Percentiles rank a stretch among this genome's conserved stretches.
Conservation (phyloP, 345 rosid species). For the Atalantia buxifolia region DNA sequence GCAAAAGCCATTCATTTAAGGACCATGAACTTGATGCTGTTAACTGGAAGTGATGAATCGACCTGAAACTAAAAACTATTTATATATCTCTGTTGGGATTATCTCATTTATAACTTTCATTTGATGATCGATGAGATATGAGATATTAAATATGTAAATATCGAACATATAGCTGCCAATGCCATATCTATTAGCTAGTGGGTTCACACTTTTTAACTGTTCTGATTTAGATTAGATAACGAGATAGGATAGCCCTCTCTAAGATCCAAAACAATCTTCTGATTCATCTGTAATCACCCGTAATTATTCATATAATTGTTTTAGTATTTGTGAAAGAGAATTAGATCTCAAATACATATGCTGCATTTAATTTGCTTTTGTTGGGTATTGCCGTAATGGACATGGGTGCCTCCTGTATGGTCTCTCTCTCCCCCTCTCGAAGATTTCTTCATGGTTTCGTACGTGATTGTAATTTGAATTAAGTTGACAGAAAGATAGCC, state of each 20-base stretch:
- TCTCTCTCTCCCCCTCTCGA: neutral
- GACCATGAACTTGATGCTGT: neutral
- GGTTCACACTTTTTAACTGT: neutral
- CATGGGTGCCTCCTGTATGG: neutral
- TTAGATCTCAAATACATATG: neutral
- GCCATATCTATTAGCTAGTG: neutral
- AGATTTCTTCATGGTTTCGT: conserved; percentile 18
- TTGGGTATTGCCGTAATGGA: neutral
- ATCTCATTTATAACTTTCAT: neutral
- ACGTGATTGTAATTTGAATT: conserved; percentile 11
- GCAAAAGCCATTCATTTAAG: neutral
- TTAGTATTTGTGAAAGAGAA: neutral
- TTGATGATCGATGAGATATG: neutral
- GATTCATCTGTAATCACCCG: neutral
- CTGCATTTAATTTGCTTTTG: neutral
- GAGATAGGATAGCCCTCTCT: neutral
- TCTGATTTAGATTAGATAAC: neutral
- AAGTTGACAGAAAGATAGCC: neutral
- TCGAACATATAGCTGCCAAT: neutral
- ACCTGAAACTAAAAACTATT: no score
- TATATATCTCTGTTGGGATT: neutral
- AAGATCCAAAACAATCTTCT: neutral
- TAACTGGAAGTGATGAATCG: no score
- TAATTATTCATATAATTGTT: neutral
- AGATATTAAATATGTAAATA: neutral